Base-by-base conservation (phyloP, 2,329 filamentous ascomycete genomes). In the Fusarium caatingaense region DNA sequence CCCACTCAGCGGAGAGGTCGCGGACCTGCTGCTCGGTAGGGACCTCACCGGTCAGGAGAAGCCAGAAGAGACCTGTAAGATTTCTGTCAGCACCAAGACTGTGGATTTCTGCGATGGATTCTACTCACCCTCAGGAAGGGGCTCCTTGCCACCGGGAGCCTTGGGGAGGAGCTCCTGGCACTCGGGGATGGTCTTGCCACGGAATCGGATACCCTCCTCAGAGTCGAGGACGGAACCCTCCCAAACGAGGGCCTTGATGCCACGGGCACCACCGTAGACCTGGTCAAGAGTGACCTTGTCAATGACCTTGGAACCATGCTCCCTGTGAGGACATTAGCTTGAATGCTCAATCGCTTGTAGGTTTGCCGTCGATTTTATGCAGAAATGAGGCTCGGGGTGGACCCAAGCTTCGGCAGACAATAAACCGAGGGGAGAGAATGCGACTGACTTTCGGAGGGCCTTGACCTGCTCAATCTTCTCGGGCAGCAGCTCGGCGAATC, bases 401-500 rank as follows among this genome's bases (percentile, higher is more conserved):
- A 55, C 55, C 56, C 62, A 58, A 55, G 49, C 45, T 53, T 60
- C 65, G 65, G 66, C 64, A 49, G 58, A 47, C 45, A 56, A 61
- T 58, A 34, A 62, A 64, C 67, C 66, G 54, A 68, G 59, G 56
- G 59, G 56, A 40, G 54, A 65, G 66, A 44, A 67, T 54, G 58
- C 45, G 60, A 84, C 91, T 82, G 87, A 97, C 93, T 98, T 98
- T 83, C 93, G 90, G 79, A 99, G 91, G 83, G 93, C 91, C 93
- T 99, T 99, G 88, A 99, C 94, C 90, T 98, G 93, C 86, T 99
- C 96, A 80, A 98, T 92, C 90, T 98, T 97, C 82, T 91, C 93
- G 77, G 96, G 96, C 71, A 99, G 88, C 80, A 95, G 92, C 83
- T 96, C 94, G 81, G 95, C 95, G 83, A 99, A 98, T 81, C 94